Evolutionary conservation across 805 yeast species (phyloP), one percentile per base, ranked within the genome.

Genomic region (Myxozyma vanderwaltii): DNA sequence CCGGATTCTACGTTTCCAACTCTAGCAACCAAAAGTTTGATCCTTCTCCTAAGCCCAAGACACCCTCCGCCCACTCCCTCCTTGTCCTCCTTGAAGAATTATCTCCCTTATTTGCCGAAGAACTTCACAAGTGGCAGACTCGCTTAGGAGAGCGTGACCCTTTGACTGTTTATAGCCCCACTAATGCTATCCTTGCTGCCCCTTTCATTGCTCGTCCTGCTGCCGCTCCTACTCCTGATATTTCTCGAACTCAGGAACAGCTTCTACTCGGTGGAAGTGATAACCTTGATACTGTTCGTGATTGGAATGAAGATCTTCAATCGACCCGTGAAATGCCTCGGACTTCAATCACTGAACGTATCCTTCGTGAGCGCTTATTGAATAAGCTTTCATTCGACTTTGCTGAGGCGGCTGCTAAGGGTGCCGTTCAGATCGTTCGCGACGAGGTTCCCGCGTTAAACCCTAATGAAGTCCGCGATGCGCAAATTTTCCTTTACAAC

Each of bases 291-390:
- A 71, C 75, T 21, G 73, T 76, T 43, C 86, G 86, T 68, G 96
- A 92, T 68, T 91, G 95, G 88, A 91, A 91, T 72, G 96, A 88
- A 65, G 97, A 94, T 67, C 84, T 84, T 69, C 98, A 94, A 76
- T 79, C 89, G 2, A 79, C 89, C 49, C 82, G 84, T 63, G 97
- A 91, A 65, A 78, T 90, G 62, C 84, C 90, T 33, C 63, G 64
- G 36, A 69, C 77, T 1, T 72, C 81, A 24, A 73, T 89, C 54
- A 82, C 81, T 55, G 91, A 88, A 62, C 81, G 91, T 63, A 78
- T 90, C 50, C 75, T 85, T 48, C 81, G 91, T 67, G 99, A 94
- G 70, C 83, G 86, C 66, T 74, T 90, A 54, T 75, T 90, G 58
- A 83, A 84, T 71, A 86, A 86, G 69, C 80, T 86, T 26, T 79